Conservation (phyloP, 257 asterid species). For the Penstemon eatonii region DNA sequence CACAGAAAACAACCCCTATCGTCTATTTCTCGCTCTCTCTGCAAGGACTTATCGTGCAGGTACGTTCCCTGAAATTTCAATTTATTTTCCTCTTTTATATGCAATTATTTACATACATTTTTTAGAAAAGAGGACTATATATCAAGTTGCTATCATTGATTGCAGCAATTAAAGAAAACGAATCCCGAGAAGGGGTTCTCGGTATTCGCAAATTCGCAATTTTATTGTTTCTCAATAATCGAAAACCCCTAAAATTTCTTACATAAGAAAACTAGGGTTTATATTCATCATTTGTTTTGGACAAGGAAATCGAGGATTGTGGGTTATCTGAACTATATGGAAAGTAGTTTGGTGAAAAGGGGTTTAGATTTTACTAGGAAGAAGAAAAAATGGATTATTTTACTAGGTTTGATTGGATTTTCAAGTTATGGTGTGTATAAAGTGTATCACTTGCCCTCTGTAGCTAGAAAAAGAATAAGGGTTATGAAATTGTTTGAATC, state of each 20-base stretch:
- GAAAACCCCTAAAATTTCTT: not conserved
- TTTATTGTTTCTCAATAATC: conserved; percentile 24
- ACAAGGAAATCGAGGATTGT: conserved; percentile 25
- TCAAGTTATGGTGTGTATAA: conserved; percentile 79
- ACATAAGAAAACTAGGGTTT: conserved; percentile 25
- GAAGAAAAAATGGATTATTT: conserved; percentile 75
- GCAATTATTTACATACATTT: not conserved
- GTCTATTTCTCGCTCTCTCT: not conserved
- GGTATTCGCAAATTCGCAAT: conserved; percentile 40
- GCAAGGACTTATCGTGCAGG: conserved; percentile 30
- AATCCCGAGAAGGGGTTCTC: conserved; percentile 42
- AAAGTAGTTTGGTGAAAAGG: conserved; percentile 50
- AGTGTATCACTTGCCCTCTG: conserved; percentile 68
- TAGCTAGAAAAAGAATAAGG: conserved; percentile 61
- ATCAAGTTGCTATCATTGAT: conserved; percentile 28
- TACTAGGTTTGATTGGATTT: conserved; percentile 65
- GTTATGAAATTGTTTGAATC: conserved; percentile 56
- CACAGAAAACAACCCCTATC: conserved; percentile 18
- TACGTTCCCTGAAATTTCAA: conserved; percentile 33
- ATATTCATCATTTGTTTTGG: conserved; percentile 2
- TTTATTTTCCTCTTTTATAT: not conserved
- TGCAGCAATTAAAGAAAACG: conserved; percentile 29
- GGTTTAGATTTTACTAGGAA: conserved; percentile 51
- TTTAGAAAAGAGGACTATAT: not conserved
- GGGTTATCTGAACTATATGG: conserved; percentile 48